Evolutionary conservation across 441 rosid species (phyloP), one percentile per base, ranked within the genome.

Genomic region (Pelargonium citronellum): DNA sequence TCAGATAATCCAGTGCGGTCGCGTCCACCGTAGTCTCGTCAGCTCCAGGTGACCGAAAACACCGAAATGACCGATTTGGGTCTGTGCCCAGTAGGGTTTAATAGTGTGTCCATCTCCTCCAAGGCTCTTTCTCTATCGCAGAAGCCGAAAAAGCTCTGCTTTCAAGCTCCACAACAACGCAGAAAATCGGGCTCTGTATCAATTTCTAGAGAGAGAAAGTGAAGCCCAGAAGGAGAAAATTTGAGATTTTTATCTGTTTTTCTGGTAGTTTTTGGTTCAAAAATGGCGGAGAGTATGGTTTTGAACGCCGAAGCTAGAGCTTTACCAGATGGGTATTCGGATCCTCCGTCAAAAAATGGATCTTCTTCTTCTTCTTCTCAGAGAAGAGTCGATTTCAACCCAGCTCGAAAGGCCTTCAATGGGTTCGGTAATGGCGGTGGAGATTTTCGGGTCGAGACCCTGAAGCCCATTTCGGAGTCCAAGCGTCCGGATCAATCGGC

Each of bases 371-470:
- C 30, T 27, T 27, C 30, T 1, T 27, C 2, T 27, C 73, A 82
- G 5, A 82, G 89, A 34, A 86, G 71, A 79, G 82, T 91, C 70
- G 83, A 83, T 74, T 89, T 91, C 67, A 88, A 82, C 10, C 95
- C 81, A 0, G 91, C 92, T 4, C 83, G 86, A 62, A 91, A 84
- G 71, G 82, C 80, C 46, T 87, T 78, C 39, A 70, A 53, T 7
- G 95, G 88, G 1, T 73, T 85, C 64, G 78, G 69, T 4, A 81
- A 63, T 46, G 67, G 65, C 0, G 9, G 70, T 65, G 87, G 84
- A 3, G 83, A 82, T 86, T 91, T 91, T 73, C 79, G 81, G 83
- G 79, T 94, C 39, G 96, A 91, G 80, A 87, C 92, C 6, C 72
- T 94, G 71, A 94, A 91, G 70, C 87, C 92, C n/a, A 69, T 15